Base-by-base conservation (phyloP, 192 early-diverging fungal species). In the Dissophora globulifera region DNA sequence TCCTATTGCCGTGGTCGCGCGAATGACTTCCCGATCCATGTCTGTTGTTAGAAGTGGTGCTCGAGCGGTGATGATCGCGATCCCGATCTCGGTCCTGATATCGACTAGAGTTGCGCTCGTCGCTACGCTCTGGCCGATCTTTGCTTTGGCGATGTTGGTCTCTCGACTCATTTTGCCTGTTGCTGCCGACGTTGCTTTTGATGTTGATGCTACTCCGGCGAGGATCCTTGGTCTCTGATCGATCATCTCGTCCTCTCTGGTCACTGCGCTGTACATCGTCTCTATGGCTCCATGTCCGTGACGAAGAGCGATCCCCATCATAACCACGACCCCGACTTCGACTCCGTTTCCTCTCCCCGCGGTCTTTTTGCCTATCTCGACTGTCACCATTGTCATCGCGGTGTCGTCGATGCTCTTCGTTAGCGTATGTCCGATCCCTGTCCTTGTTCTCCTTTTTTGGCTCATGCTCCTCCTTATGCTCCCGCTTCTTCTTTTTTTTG, bases 361-460 rank as follows among this genome's bases (percentile, higher is more conserved):
- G n/a, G n/a, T n/a, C 49, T 54, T 38, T 69, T 22, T 50, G 48
- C 50, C 50, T 47, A 11, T 69, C 67, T 23, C 67, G 56, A n/a
- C n/a, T 30, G 29, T 50, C 45, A 4, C 58, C 65, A 27, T 50
- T 26, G 19, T 56, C 43, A 25, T 58, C 50, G 25, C 32, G 47
- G 9, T 29, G 25, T 1, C 38, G 65, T n/a, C n/a, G n/a, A n/a
- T n/a, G n/a, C n/a, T n/a, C n/a, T n/a, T n/a, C n/a, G n/a, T n/a
- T n/a, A 51, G 16, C 51, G 20, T 50, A 16, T 38, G 25, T 31
- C n/a, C 31, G 20, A 31, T 53, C 48, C 4, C 52, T 41, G 19
- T 60, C 60, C 25, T 69, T 60, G n/a, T n/a, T n/a, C n/a, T n/a
- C n/a, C n/a, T n/a, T n/a, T n/a, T n/a, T n/a, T n/a, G n/a, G n/a